Evolutionary conservation across 768 basidiomycete genomes (phyloP).

Genomic region (Mycena crocata): DNA sequence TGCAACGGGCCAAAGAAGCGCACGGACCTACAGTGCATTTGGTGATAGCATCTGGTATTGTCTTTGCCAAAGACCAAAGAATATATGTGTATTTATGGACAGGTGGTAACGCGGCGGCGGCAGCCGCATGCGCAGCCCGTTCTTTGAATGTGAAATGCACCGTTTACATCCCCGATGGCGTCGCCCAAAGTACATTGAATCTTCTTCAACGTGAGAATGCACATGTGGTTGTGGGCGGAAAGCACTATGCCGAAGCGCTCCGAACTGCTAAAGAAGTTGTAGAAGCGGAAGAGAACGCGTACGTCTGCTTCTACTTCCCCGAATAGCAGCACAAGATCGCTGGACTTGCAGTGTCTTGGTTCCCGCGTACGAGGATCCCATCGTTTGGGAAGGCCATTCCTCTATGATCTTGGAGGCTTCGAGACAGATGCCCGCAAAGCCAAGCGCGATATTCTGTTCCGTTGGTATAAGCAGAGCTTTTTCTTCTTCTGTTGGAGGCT

Average conservation of each 20-base stretch:
- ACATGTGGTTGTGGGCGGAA: slow-evolving; percentile 67
- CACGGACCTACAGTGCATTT: slow-evolving; percentile 69
- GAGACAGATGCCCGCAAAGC: slow-evolving; percentile 63
- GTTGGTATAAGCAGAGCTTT: no score
- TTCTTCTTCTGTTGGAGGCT: no score
- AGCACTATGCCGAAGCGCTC: slow-evolving; percentile 69
- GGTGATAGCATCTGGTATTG: slow-evolving; percentile 78
- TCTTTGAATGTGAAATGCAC: slow-evolving; percentile 68
- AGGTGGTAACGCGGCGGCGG: slow-evolving; percentile 87
- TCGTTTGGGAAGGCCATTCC: slow-evolving; percentile 82
- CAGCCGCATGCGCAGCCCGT: slow-evolving; percentile 72
- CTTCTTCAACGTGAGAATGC: slow-evolving; percentile 66
- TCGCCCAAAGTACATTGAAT: slow-evolving; percentile 58
- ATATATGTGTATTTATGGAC: no score
- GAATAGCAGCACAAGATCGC: slow-evolving; percentile 6
- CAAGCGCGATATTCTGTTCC: slow-evolving; percentile 81
- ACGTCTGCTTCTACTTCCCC: slow-evolving; percentile 39
- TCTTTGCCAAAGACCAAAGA: no score
- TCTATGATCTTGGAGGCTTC: slow-evolving; percentile 77
- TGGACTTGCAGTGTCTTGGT: slow-evolving; percentile 69
- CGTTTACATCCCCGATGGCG: slow-evolving; percentile 73
- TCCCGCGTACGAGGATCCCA: slow-evolving; percentile 77
- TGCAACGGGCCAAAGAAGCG: slow-evolving; percentile 59
- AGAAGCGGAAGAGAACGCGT: slow-evolving; percentile 62
- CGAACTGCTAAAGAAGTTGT: slow-evolving; percentile 60